These are phyloP conservation scores for Castanea mollissima DNA, from an alignment of 306 rosid genomes.

Conservation along the genomic window DNA sequence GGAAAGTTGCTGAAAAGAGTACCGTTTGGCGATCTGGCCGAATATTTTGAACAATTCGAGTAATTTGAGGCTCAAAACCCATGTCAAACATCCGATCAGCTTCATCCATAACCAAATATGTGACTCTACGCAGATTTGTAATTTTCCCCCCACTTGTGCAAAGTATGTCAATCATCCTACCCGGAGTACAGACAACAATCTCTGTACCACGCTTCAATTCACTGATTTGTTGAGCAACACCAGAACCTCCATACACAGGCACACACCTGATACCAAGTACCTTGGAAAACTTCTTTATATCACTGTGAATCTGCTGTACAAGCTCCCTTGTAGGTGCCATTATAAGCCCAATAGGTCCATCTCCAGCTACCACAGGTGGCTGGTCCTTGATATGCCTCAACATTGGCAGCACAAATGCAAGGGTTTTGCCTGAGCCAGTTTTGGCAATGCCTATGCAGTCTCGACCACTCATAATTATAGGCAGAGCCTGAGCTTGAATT, in stretches of 20 bases:
- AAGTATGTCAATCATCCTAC: constrained; percentile 95
- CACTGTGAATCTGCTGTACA: constrained; percentile 95
- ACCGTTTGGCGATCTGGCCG: constrained; percentile 89
- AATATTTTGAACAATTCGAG: constrained; percentile 87
- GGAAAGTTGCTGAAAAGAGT: constrained; percentile 91
- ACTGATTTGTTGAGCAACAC: constrained; percentile 98
- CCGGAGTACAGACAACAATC: constrained; percentile 95
- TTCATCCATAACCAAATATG: constrained; percentile 93
- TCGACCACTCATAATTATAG: constrained; percentile 90
- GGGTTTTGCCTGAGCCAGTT: constrained; percentile 97
- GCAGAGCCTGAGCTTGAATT: constrained; percentile 92
- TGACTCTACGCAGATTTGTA: constrained; percentile 84
- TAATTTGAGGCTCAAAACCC: constrained; percentile 98
- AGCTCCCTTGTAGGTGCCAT: constrained; percentile 99
- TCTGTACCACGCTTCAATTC: constrained; percentile 96
- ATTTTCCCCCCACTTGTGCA: constrained; percentile 95
- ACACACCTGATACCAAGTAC: constrained; percentile 78
- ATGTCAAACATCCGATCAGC: constrained; percentile 99
- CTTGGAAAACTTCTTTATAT: constrained; percentile 74
- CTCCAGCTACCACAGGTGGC: constrained; percentile 84
- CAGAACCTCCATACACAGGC: constrained; percentile 97
- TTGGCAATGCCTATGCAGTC: constrained; percentile 96
- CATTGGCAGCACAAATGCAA: constrained; percentile 95
- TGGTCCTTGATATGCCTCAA: constrained; percentile 98
- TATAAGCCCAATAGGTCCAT: constrained; percentile 93